phyloP scores from a whole-genome alignment of 306 rosid species.

The Sophora flavescens region DNA sequence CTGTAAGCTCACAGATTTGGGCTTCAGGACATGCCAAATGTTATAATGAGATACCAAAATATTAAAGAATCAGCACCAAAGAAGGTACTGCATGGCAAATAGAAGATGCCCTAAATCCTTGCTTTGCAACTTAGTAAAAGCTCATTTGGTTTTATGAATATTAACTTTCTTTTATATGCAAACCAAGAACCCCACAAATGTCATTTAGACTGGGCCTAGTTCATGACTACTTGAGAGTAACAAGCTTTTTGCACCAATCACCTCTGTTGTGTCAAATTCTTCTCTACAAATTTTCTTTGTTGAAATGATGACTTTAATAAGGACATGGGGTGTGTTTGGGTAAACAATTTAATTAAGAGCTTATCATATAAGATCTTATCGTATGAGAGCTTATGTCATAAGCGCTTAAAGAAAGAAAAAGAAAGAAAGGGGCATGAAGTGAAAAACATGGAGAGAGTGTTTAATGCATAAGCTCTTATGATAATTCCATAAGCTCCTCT shows the following conservation, averaged over 20 bases:
- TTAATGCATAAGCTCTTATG: too few relatives aligned
- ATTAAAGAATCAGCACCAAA: slow-evolving; percentile 1
- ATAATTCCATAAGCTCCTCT: too few relatives aligned
- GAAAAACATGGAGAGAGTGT: too few relatives aligned
- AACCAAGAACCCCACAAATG: neutral
- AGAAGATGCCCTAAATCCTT: neutral
- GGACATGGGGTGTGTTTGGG: too few relatives aligned
- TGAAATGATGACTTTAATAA: slow-evolving; percentile 2
- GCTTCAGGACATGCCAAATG: slow-evolving; percentile 63
- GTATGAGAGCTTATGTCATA: too few relatives aligned
- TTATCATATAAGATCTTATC: too few relatives aligned
- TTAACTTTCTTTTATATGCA: neutral
- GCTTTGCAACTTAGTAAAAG: neutral
- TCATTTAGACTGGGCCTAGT: neutral
- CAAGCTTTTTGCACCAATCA: too few relatives aligned
- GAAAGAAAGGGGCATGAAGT: too few relatives aligned
- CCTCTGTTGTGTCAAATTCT: too few relatives aligned
- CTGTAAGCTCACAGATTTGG: slow-evolving; percentile 66
- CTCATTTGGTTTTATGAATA: slow-evolving; percentile 1
- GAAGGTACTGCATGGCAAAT: neutral
- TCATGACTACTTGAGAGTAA: too few relatives aligned
- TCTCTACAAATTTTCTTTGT: neutral
- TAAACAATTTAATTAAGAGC: too few relatives aligned
- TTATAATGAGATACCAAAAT: slow-evolving; percentile 15
- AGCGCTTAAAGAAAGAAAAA: too few relatives aligned